A percentile compares a stretch with the other conserved stretches of the same genome.
phyloP scores from a whole-genome alignment of 2,329 filamentous ascomycete genomes.

The Juglanconis juglandina region DNA sequence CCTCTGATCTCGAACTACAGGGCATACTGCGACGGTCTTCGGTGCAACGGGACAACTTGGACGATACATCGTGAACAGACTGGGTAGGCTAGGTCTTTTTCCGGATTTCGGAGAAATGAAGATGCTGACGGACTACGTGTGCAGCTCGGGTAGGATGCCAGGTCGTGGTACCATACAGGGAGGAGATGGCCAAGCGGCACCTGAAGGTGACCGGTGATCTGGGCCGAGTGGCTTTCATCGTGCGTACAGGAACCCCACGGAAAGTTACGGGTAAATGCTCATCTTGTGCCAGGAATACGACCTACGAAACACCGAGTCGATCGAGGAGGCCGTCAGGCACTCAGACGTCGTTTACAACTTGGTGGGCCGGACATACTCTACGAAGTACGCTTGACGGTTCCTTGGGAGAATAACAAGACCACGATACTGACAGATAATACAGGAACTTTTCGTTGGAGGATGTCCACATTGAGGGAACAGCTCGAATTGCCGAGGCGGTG shows the following conservation, averaged over 20 bases:
- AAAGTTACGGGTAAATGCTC: conserved; percentile 17
- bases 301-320: conserved; percentile 86
- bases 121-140: conserved; percentile 25
- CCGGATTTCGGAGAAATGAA: not conserved
- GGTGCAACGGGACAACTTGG: conserved; percentile 94
- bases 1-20: conserved; percentile 42
- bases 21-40: conserved; percentile 95
- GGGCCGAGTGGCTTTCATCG: conserved; percentile 82
- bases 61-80: conserved; percentile 93
- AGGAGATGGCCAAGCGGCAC: conserved; percentile 97
- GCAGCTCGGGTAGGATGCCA: conserved; percentile 89
- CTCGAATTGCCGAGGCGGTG: conserved; percentile 88
- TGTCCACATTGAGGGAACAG: conserved; percentile 87
- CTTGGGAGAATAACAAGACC: not conserved
- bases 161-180: conserved; percentile 87
- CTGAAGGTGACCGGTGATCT: conserved; percentile 95
- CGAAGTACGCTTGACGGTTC: conserved; percentile 62
- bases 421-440: conserved; percentile 1
- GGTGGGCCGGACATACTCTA: conserved; percentile 89
- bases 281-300: conserved; percentile 72
- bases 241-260: conserved; percentile 37
- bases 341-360: conserved; percentile 98
- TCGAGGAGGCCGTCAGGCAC: conserved; percentile 94
- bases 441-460: conserved; percentile 93
- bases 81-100: conserved; percentile 52